Conservation (phyloP, 2,329 filamentous ascomycete genomes). For the Fusarium sp. region DNA sequence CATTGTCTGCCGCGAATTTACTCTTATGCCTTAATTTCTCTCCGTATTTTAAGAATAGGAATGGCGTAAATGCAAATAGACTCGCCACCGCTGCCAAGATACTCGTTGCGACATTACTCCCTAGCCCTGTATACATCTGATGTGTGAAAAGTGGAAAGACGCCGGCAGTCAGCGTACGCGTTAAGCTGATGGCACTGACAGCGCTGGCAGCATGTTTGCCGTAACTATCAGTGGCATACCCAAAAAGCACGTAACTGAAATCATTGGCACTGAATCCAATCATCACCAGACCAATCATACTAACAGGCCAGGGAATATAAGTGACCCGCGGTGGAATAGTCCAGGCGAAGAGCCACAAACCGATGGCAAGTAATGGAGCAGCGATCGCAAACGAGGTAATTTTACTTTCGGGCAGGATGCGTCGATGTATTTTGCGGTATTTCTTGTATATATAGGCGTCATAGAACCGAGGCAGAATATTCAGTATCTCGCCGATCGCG, state of each 20-base stretch:
- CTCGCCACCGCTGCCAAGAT: conserved; percentile 17
- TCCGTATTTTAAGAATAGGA: conserved; percentile 8
- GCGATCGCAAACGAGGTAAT: conserved; percentile 6
- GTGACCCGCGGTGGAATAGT: conserved; percentile 19
- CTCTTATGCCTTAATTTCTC: conserved; percentile 13
- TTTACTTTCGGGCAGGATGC: conserved; percentile 15
- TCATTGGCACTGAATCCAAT: conserved; percentile 21
- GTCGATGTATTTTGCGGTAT: conserved; percentile 5
- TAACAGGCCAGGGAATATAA: conserved; percentile 11
- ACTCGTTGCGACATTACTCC: conserved; percentile 17
- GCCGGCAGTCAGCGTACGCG: conserved; percentile 1
- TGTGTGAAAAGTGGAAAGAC: conserved; percentile 7
- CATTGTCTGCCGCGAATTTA: conserved; percentile 16
- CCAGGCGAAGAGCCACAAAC: conserved; percentile 23
- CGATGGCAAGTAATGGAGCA: conserved; percentile 13
- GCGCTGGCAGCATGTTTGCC: conserved; percentile 19
- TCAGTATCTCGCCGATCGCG: conserved; percentile 8
- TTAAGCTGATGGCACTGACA: conserved; percentile 18
- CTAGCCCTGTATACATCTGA: conserved; percentile 21
- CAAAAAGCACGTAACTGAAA: conserved; percentile 22
- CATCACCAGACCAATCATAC: conserved; percentile 20
- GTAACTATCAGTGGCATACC: conserved; percentile 16
- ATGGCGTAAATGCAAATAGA: conserved; percentile 12
- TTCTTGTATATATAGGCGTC: conserved; percentile 18
- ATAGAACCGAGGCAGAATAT: conserved; percentile 6